phyloP scores from a whole-genome alignment of 176 grass and related monocot species.

The Melocanna baccifera region DNA sequence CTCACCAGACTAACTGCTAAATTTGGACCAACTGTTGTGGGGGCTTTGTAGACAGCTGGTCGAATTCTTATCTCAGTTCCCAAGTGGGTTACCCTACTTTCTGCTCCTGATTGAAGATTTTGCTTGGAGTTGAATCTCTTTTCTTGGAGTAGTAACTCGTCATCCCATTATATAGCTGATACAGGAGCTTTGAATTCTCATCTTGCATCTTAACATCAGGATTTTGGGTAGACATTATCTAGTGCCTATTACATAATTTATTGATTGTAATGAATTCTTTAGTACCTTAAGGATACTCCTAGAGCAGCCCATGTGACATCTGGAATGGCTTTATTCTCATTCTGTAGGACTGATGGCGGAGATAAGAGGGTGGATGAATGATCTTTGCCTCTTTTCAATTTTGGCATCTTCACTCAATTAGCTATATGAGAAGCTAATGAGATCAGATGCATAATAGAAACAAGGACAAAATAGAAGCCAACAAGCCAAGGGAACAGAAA shows the following conservation, averaged over 20 bases:
- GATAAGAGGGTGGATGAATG: too few species aligned
- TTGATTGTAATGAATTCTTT: not conserved
- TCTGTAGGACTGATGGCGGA: not conserved
- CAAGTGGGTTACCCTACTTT: not conserved
- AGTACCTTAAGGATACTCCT: not conserved
- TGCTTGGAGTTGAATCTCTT: not conserved
- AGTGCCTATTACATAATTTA: not conserved
- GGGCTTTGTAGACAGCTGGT: not conserved
- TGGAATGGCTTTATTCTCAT: not conserved
- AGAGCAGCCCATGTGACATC: not conserved
- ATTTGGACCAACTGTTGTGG: not conserved
- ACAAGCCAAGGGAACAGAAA: too few species aligned
- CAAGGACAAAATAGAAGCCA: too few species aligned
- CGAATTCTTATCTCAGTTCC: not conserved
- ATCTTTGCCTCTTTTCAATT: too few species aligned
- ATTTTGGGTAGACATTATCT: not conserved
- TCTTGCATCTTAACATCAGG: not conserved
- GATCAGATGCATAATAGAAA: too few species aligned
- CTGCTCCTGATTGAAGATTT: not conserved
- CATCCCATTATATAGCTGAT: not conserved
- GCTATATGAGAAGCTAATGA: too few species aligned
- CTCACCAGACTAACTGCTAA: not conserved
- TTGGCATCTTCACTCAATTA: too few species aligned
- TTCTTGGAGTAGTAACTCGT: not conserved
- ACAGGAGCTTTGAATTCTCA: not conserved